These are phyloP conservation scores for Daldinia decipiens DNA, from an alignment of 495 filamentous ascomycete species.

Conservation along the genomic window DNA sequence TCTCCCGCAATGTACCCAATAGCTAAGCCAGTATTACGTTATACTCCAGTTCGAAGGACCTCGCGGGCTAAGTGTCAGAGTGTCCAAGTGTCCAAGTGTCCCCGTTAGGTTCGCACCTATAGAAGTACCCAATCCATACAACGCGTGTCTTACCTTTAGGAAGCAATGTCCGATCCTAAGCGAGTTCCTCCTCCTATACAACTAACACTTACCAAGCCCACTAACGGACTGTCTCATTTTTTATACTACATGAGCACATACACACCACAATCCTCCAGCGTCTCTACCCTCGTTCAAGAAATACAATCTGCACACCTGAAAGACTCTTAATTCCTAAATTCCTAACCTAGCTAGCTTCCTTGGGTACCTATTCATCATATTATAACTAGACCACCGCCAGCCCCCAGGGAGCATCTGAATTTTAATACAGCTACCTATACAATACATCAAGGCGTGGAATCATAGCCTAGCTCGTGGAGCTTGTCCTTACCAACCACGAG, in stretches of 20 bases:
- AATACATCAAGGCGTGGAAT: slow-evolving; percentile 5
- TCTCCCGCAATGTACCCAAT: neutral
- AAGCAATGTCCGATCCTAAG: neutral
- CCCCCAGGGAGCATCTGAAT: neutral
- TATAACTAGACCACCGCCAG: neutral
- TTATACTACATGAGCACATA: too few relatives aligned
- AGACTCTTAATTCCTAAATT: neutral
- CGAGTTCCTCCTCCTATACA: neutral
- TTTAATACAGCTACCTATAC: slow-evolving; percentile 6
- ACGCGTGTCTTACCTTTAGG: neutral
- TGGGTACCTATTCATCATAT: neutral
- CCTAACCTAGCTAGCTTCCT: neutral
- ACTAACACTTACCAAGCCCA: too few relatives aligned
- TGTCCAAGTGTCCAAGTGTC: neutral
- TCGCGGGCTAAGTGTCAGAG: neutral
- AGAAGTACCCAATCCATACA: neutral
- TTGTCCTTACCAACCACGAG: neutral
- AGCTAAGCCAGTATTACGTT: neutral
- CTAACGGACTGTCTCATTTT: too few relatives aligned
- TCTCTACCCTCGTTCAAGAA: too few relatives aligned
- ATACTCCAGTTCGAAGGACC: neutral
- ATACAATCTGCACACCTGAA: neutral
- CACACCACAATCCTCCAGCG: too few relatives aligned
- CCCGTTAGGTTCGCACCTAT: neutral
- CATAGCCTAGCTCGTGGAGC: neutral